Evolutionary conservation across 257 asterid species (phyloP), one percentile per base, ranked within the genome.

Genomic region (Knoxia roxburghii): DNA sequence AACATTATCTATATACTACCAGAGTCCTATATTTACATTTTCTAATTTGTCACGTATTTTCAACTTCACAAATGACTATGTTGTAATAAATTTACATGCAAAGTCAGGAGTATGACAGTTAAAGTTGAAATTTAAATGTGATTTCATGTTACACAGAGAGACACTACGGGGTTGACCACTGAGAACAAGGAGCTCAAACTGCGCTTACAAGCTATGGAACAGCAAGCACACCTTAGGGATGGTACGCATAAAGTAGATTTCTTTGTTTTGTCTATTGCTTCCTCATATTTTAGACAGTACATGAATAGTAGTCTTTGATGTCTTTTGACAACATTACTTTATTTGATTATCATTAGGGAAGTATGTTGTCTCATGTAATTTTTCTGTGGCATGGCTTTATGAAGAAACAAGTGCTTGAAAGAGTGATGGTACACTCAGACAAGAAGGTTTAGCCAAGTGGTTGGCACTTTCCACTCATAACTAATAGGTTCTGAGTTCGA

Each of bases 141-240:
- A 13, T 63, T 58, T 39, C 23, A 12, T 45, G 52, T 61, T 15
- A 6, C 75, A 80, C 90, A 92, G 98, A 84, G 91, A 71, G 97
- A 92, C 79, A 92, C 97, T 17, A 61, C 70, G 58, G 95, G 86
- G 9, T 73, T 89, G 81, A 86, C 95, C 60, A 21, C 72, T 61
- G 97, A 92, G 84, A 92, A 92, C 89, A 92, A 87, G 81, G 96
- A 92, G 79, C 97, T 92, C 72, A 84, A 82, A 75, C 75, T 89
- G 71, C 94, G 89, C 73, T 71, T 92, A 74, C 86, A 92, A 71
- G 90, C 98, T 51, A 62, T 89, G 80, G 98, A 89, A 76, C 91
- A 92, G 72, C 95, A 87, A 80, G 95, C 98, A 27, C 97, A 87
- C 78, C 98, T 92, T 65, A 83, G 91, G 79, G 98, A 92, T 72